Evolutionary conservation across 2,329 filamentous ascomycete genomes (phyloP), one percentile per base, ranked within the genome.

Genomic region (Exophiala alcalophila): DNA sequence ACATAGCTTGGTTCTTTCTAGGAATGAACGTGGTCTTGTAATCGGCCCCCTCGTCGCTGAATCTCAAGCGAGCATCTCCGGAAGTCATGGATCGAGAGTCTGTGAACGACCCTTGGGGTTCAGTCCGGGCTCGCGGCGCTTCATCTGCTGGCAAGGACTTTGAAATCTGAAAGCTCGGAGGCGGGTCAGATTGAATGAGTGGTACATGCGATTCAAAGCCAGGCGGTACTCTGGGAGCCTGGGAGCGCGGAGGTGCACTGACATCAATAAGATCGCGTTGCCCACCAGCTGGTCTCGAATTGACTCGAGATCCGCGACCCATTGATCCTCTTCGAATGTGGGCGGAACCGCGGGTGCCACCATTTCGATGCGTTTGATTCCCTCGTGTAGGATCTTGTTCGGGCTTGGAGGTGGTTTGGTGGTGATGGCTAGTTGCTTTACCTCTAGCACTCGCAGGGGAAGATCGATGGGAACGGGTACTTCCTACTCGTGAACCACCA

Each of bases 31-130:
- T 42, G 11, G 29, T 34, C 14, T 31, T 16, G 24, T 45, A 49
- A 11, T 46, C 44, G 20, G 44, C 23, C 9, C 44, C 47, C 18
- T 37, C 47, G 12, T 50, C 34, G 19, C 43, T 50, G 15, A 44
- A 50, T 30, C 31, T 41, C 10, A 46, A 26, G 5, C 33, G 30
- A 14, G 37, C 15, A 11, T 24, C 16, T 28, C 28, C 20, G 21
- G 47, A 41, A 4, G 19, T 31, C n/a, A 20, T 12, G n/a, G 44
- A 41, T n/a, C 20, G 19, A 12, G 40, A 37, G 10, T 14, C 16
- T 30, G 6, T 7, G n/a, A n/a, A n/a, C n/a, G n/a, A n/a, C n/a
- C n/a, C n/a, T n/a, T n/a, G n/a, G n/a, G n/a, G n/a, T n/a, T n/a
- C n/a, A n/a, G n/a, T n/a, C n/a, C n/a, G n/a, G n/a, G n/a, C n/a